A percentile compares a stretch with the other conserved stretches of the same genome.
These are phyloP conservation scores for Chaetomium sp. DNA, from an alignment of 2,329 filamentous ascomycete species.

Conservation along the genomic window DNA sequence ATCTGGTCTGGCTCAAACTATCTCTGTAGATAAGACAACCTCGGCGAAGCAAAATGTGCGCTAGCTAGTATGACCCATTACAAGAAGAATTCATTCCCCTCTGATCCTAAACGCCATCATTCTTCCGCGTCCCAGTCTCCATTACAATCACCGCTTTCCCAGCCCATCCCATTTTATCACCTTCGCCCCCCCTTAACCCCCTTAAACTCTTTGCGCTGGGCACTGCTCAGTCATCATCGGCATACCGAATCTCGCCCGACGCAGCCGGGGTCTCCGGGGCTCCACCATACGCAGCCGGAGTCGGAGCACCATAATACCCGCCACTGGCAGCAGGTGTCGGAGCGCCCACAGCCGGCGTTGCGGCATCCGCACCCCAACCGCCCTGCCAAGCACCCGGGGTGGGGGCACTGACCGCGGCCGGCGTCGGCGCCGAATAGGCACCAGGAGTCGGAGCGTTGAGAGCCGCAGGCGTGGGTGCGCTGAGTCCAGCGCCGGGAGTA, in stretches of 20 bases:
- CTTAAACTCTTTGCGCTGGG: background rate
- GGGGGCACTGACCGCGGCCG: slow-evolving; percentile 56
- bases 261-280: slow-evolving; percentile 57
- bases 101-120: no score
- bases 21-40: no score
- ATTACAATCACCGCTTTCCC: no score
- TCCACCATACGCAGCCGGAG: slow-evolving; percentile 52
- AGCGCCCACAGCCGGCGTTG: slow-evolving; percentile 58
- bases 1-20: no score
- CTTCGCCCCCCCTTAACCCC: background rate
- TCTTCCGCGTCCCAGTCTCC: no score
- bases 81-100: no score
- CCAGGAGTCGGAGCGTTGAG: slow-evolving; percentile 67
- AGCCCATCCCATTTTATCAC: background rate
- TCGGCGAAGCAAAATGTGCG: no score
- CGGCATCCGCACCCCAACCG: slow-evolving; percentile 55
- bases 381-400: slow-evolving; percentile 56
- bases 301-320: slow-evolving; percentile 53
- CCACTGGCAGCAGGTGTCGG: slow-evolving; percentile 64
- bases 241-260: slow-evolving; percentile 45
- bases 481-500: slow-evolving; percentile 53
- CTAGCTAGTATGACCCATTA: no score
- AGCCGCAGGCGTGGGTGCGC: slow-evolving; percentile 56
- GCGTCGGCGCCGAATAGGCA: slow-evolving; percentile 58
- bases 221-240: slow-evolving; percentile 41